Evolutionary conservation across 208 protist genomes (phyloP).

Genomic region (Trypanosoma rangeli): DNA sequence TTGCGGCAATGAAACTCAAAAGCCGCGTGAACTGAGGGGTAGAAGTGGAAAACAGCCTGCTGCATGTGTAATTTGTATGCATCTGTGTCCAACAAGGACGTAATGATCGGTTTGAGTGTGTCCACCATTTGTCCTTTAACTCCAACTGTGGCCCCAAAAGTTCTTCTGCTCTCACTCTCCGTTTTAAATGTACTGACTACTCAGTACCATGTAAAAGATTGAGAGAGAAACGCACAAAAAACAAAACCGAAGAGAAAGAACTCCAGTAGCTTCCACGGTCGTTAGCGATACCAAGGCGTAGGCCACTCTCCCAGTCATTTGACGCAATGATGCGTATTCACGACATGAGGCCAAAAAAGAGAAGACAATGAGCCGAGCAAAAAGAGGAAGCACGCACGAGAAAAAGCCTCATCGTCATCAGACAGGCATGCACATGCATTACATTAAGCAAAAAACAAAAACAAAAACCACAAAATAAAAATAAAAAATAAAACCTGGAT

Average conservation of each 20-base stretch:
- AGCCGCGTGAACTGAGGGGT: conserved; percentile 39
- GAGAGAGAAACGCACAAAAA: background rate
- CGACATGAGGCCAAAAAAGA: conserved; percentile 16
- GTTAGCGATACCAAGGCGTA: background rate
- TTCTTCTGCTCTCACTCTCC: background rate
- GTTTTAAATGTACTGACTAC: background rate
- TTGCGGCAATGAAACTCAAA: conserved; percentile 85
- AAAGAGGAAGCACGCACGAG: background rate
- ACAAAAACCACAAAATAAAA: background rate
- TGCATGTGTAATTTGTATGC: conserved; percentile 92
- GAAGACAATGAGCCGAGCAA: background rate
- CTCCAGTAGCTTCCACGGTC: background rate
- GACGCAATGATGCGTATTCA: background rate
- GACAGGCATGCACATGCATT: background rate
- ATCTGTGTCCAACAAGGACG: conserved; percentile 85
- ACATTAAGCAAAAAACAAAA: background rate
- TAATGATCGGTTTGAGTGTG: conserved; percentile 55
- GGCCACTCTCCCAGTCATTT: background rate
- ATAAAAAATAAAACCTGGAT: background rate
- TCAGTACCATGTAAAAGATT: background rate
- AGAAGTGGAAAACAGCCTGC: conserved; percentile 81
- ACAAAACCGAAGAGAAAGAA: background rate
- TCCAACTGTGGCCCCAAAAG: background rate
- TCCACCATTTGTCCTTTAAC: background rate
- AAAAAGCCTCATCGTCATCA: background rate